These are phyloP conservation scores for Calophaca sinica DNA, from an alignment of 306 rosid species.

Conservation along the genomic window DNA sequence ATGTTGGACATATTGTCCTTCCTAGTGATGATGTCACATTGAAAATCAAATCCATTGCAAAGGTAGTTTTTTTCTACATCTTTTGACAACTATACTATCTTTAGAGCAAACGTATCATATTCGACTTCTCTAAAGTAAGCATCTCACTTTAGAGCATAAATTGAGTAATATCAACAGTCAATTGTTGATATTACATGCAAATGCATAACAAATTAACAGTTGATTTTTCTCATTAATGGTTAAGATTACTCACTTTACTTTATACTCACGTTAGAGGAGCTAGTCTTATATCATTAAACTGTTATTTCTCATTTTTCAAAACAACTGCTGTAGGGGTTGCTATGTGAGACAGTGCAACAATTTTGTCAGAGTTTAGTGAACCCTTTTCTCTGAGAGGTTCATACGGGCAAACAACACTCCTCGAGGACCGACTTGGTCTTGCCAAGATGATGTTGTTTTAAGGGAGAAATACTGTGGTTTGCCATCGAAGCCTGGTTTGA, in stretches of 20 bases:
- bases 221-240: too few species aligned
- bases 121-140: too few species aligned
- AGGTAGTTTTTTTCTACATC: constrained; percentile 50
- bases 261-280: too few species aligned
- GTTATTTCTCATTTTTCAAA: not conserved
- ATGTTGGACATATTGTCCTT: constrained; percentile 65
- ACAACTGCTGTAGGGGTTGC: constrained; percentile 71
- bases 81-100: constrained; percentile 8
- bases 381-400: constrained; percentile 88
- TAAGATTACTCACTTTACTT: too few species aligned
- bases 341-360: constrained; percentile 73
- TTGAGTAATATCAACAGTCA: too few species aligned
- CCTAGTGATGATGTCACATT: constrained; percentile 68
- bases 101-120: not conserved
- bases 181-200: too few species aligned
- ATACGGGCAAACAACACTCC: constrained; percentile 88
- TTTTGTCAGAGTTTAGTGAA: constrained; percentile 78
- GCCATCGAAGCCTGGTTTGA: constrained; percentile 70
- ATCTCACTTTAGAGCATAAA: too few species aligned
- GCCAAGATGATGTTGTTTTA: constrained; percentile 59
- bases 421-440: constrained; percentile 83
- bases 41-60: constrained; percentile 88
- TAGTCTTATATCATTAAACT: not conserved
- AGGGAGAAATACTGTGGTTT: constrained; percentile 59
- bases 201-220: too few species aligned